Conservation (phyloP, 1,284 basidiomycete species). For the Boletus semigastroideus region DNA sequence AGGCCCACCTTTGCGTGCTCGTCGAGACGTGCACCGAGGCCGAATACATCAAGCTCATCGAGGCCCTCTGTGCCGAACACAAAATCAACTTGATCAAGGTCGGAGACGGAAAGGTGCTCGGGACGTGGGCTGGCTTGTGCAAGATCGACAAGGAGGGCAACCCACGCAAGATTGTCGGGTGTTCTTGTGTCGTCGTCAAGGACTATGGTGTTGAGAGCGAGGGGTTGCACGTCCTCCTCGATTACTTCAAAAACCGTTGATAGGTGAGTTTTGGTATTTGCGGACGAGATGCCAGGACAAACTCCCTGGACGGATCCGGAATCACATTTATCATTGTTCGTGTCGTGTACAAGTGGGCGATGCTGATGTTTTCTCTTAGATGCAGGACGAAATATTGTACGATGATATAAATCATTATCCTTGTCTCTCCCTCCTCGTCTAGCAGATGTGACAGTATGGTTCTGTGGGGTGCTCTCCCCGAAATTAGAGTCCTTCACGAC, state of each 20-base stretch:
- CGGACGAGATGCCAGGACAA: conserved; percentile 70
- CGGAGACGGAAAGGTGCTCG: not conserved
- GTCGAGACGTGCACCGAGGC: conserved; percentile 99
- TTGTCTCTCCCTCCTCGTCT: not conserved
- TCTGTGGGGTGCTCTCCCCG: no score
- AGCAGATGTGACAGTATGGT: no score
- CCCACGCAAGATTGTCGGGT: conserved; percentile 94
- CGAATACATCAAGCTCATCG: conserved; percentile 97
- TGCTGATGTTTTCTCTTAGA: conserved; percentile 19
- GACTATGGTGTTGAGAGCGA: conserved; percentile 96
- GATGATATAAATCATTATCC: conserved; percentile 7
- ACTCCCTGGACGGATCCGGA: conserved; percentile 80
- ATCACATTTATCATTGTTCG: conserved; percentile 32
- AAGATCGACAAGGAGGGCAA: conserved; percentile 99
- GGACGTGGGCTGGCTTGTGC: conserved; percentile 69
- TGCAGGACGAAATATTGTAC: conserved; percentile 10
- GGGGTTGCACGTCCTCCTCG: conserved; percentile 94
- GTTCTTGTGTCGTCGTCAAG: conserved; percentile 97
- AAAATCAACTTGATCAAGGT: conserved; percentile 91
- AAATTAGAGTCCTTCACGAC: no score
- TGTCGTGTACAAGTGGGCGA: not conserved
- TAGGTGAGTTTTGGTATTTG: conserved; percentile 36
- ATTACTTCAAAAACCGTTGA: conserved; percentile 93
- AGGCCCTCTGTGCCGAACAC: conserved; percentile 62
- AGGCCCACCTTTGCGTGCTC: conserved; percentile 98